phyloP scores from a whole-genome alignment of 2,329 filamentous ascomycete genomes.

The Tolypocladium endophyticum region DNA sequence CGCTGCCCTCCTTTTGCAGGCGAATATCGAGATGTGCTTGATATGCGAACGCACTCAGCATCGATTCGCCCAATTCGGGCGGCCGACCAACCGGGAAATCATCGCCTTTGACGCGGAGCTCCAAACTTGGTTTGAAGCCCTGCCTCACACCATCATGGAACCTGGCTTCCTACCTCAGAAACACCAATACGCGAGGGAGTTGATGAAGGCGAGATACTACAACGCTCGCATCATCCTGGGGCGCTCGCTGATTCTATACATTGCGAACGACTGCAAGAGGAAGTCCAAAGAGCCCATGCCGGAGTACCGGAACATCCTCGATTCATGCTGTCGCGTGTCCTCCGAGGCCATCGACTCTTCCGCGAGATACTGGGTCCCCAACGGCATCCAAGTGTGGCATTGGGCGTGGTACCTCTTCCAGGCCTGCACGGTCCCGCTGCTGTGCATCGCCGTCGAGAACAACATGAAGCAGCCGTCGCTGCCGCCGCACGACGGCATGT shows the following conservation, averaged over 20 bases:
- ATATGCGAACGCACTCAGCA: slow-evolving; percentile 18
- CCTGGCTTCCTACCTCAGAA: slow-evolving; percentile 12
- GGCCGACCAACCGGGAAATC: slow-evolving; percentile 13
- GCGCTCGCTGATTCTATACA: slow-evolving; percentile 11
- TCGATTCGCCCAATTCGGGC: slow-evolving; percentile 16
- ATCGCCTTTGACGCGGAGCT: slow-evolving; percentile 16
- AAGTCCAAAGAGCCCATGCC: slow-evolving; percentile 5
- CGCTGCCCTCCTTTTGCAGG: slow-evolving; percentile 12
- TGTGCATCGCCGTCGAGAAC: slow-evolving; percentile 16
- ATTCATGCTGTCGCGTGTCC: slow-evolving; percentile 14
- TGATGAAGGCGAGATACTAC: slow-evolving; percentile 18
- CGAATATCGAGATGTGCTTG: slow-evolving; percentile 17
- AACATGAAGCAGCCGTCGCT: slow-evolving; percentile 5
- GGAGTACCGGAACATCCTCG: slow-evolving; percentile 12
- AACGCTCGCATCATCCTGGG: slow-evolving; percentile 16
- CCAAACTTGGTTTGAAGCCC: slow-evolving; percentile 12
- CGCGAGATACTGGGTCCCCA: slow-evolving; percentile 20
- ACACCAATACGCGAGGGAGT: slow-evolving; percentile 15
- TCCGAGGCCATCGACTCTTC: slow-evolving; percentile 19
- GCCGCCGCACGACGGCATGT: slow-evolving; percentile 3
- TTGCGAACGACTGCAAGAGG: slow-evolving; percentile 11
- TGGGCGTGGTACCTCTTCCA: slow-evolving; percentile 21
- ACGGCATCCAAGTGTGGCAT: slow-evolving; percentile 20
- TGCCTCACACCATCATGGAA: slow-evolving; percentile 11
- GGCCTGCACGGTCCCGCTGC: slow-evolving; percentile 18